These are phyloP conservation scores for Oehlia diaphana DNA, from an alignment of 192 early-diverging fungal species.

Conservation along the genomic window DNA sequence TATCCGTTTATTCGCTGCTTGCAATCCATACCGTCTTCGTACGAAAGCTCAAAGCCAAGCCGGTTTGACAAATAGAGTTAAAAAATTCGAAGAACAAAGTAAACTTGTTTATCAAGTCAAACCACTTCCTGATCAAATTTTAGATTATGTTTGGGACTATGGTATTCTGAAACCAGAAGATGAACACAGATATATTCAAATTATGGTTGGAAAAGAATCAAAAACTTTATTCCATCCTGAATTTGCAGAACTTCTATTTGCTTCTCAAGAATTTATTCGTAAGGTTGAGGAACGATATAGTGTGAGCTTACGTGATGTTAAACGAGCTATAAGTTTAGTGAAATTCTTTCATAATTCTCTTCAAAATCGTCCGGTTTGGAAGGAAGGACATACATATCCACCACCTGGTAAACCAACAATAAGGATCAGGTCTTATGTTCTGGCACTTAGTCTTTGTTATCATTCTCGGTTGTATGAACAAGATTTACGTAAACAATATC, in stretches of 20 bases:
- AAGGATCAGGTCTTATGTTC: not conserved
- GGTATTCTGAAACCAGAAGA: too few species aligned
- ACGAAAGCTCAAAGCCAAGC: not conserved
- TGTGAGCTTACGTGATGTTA: constrained; percentile 30
- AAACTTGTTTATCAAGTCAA: constrained; percentile 1
- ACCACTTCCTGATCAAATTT: not conserved
- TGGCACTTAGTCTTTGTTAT: constrained; percentile 12
- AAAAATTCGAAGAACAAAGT: not conserved
- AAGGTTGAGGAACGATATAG: constrained; percentile 12
- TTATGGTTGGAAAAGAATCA: too few species aligned
- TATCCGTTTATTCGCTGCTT: too few species aligned
- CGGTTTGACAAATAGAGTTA: not conserved
- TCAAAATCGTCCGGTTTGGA: too few species aligned
- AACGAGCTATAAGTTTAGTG: not conserved
- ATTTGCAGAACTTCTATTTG: not conserved
- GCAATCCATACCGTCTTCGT: too few species aligned
- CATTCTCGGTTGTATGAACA: too few species aligned
- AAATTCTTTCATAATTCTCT: too few species aligned
- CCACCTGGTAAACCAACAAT: not conserved
- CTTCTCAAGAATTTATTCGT: constrained; percentile 24
- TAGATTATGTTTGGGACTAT: constrained; percentile 2
- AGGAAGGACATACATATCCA: too few species aligned
- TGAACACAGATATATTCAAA: not conserved
- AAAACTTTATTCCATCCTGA: not conserved
- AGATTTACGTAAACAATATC: too few species aligned